Evolutionary conservation across 306 rosid species (phyloP), one percentile per base, ranked within the genome.

Genomic region (Fagus crenata): DNA sequence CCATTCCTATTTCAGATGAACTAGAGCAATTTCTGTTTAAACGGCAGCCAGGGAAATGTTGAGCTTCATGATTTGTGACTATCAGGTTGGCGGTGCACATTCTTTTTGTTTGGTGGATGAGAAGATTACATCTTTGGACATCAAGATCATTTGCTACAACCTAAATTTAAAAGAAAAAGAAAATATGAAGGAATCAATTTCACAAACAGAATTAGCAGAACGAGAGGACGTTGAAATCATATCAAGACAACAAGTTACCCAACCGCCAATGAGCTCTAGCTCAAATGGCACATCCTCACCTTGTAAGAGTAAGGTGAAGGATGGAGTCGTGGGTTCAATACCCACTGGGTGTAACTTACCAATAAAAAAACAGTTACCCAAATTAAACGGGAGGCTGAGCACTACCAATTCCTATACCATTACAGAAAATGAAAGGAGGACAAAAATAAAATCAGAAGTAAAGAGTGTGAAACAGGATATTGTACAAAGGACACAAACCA

Each of bases 41-140:
- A 64, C 96, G 94, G 79, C 99, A 96, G 36, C 97, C 96, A 59
- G 99, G 98, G 76, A 96, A 96, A 76, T 96, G 90, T 53, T 96
- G 99, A n/a, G 99, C 99, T 90, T 96, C 99, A 5, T 96, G 93
- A 89, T 96, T 96, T 32, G 97, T 96, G 75, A 96, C 99, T 76
- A 96, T 87, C 55, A 96, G 86, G 83, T 96, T 96, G 76, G 98
- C 97, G 8, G 99, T 96, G 87, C 96, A 92, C 99, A 96, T 96
- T 85, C 99, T 80, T 85, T 96, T 96, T 36, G 98, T 96, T 89
- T 96, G 99, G 88, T 96, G 99, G 80, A 96, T 96, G 80, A 96
- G 99, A 78, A 96, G 98, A 85, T 93, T 93, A 81, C 99, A 96
- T 82, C 99, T 88, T 91, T 93, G 96, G 80, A 96, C 94, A 77